Conservation (phyloP, 495 filamentous ascomycete species). For the Podospora conica region DNA sequence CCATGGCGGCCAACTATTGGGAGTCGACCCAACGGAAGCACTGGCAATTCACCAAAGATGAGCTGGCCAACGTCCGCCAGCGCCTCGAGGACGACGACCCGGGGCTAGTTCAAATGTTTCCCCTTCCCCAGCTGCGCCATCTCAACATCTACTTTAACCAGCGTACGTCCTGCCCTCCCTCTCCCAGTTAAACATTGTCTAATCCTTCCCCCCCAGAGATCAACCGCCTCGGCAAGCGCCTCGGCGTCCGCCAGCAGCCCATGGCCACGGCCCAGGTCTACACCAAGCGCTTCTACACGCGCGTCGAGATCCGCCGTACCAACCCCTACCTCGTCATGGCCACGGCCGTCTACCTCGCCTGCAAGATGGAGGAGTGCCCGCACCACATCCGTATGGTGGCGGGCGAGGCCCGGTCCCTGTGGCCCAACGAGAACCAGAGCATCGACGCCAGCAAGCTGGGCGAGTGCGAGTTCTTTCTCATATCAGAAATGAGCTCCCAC, state of each 20-base stretch:
- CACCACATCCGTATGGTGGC: constrained; percentile 90
- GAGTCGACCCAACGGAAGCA: constrained; percentile 80
- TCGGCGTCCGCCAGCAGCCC: constrained; percentile 80
- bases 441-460: constrained; percentile 82
- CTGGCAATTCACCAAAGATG: constrained; percentile 84
- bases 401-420: constrained; percentile 76
- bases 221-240: constrained; percentile 68
- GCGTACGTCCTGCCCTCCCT: constrained; percentile 49
- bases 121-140: constrained; percentile 72
- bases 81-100: constrained; percentile 68
- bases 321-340: constrained; percentile 89
- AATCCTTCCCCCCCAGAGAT: constrained; percentile 52
- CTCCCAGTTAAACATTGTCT: neutral
- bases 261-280: constrained; percentile 94
- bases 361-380: constrained; percentile 97
- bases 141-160: constrained; percentile 90
- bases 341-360: constrained; percentile 90
- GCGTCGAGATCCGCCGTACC: constrained; percentile 83
- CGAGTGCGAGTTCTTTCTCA: constrained; percentile 94
- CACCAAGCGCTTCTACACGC: constrained; percentile 86
- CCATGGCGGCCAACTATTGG: constrained; percentile 97
- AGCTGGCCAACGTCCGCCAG: constrained; percentile 65
- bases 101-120: constrained; percentile 64
- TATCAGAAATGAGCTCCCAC: constrained; percentile 90
- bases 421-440: constrained; percentile 80